Evolutionary conservation across 2,329 filamentous ascomycete species (phyloP), one percentile per base, ranked within the genome.

Genomic region (Diaporthe vaccinii): DNA sequence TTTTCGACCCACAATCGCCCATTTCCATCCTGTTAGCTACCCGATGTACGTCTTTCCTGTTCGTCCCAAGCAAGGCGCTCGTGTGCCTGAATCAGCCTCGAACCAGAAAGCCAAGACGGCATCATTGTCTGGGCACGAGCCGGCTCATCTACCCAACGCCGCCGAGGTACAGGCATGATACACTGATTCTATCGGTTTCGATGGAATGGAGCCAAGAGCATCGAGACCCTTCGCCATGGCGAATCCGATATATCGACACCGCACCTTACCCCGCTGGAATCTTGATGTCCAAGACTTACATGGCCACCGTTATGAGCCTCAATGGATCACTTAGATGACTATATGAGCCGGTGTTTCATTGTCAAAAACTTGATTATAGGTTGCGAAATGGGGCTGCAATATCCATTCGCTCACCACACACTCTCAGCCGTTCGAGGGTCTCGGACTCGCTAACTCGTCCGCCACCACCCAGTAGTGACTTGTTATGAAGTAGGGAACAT

Each of bases 131-230:
- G 22, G 46, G 65, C 65, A 20, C 65, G 15, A 25, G 6, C 34
- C 1, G 46, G 46, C 28, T 68, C 65, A 68, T 53, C 65, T 68
- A 68, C 22, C 20, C 65, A 51, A 68, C 22, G 65, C 65, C n/a
- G 31, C 65, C 31, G 31, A 53, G 65, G 31, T 25, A 22, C 65
- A 53, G 31, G 46, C 46, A 53, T 53, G 28, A 68, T 4, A 68
- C 6, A 39, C 14, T 6, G 34, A 0, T 51, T n/a, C 22, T 68
- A 4, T 68, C 31, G 31, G 46, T 28, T 7, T 34, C 7, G 8
- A 12, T 4, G 22, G 22, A 39, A 12, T 51, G 31, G 31, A 53
- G 65, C 46, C 46, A 68, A 68, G 62, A 68, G 46, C 31, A 53
- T 25, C 22, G 46, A 39, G 46, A 39, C 22, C 46, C 46, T 31